A percentile compares a stretch with the other conserved stretches of the same genome.
phyloP scores from a whole-genome alignment of 495 filamentous ascomycete genomes.

The Bryoglossum gracile region DNA sequence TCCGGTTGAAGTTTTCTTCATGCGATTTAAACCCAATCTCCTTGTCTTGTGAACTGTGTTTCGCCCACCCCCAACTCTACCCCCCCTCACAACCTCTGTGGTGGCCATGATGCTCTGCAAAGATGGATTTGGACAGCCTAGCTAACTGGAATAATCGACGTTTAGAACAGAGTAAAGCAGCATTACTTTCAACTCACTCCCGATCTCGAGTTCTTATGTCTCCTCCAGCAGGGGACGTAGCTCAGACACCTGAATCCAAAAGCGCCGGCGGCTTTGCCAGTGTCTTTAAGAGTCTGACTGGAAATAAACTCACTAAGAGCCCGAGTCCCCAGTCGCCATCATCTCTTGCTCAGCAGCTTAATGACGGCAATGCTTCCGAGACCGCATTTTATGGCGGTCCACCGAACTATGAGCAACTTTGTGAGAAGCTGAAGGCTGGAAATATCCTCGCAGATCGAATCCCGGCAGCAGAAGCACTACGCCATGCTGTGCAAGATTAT shows the following conservation, averaged over 20 bases:
- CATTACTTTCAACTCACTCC: neutral
- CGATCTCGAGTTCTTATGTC: slow-evolving; percentile 39
- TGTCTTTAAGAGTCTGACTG: slow-evolving; percentile 49
- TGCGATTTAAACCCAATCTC: no score
- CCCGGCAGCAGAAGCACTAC: slow-evolving; percentile 47
- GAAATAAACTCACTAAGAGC: slow-evolving; percentile 32
- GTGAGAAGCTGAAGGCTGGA: slow-evolving; percentile 23
- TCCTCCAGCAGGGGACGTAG: slow-evolving; percentile 47
- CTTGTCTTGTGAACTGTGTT: no score
- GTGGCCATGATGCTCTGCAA: neutral
- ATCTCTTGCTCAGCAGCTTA: slow-evolving; percentile 27
- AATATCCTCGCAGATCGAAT: slow-evolving; percentile 41
- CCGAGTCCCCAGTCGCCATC: slow-evolving; percentile 27
- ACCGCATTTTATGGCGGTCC: slow-evolving; percentile 33
- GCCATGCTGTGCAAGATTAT: slow-evolving; percentile 47
- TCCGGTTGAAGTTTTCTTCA: no score
- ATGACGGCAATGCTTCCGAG: slow-evolving; percentile 21
- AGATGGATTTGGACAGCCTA: neutral
- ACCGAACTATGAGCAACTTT: slow-evolving; percentile 38
- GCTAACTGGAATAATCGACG: neutral
- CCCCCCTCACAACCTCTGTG: neutral
- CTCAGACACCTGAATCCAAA: slow-evolving; percentile 42
- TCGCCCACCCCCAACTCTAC: neutral
- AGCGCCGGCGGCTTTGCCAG: slow-evolving; percentile 42
- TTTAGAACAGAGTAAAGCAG: neutral